Base-by-base conservation (phyloP, 139 green algal genomes). In the Pleodorina starrii region DNA sequence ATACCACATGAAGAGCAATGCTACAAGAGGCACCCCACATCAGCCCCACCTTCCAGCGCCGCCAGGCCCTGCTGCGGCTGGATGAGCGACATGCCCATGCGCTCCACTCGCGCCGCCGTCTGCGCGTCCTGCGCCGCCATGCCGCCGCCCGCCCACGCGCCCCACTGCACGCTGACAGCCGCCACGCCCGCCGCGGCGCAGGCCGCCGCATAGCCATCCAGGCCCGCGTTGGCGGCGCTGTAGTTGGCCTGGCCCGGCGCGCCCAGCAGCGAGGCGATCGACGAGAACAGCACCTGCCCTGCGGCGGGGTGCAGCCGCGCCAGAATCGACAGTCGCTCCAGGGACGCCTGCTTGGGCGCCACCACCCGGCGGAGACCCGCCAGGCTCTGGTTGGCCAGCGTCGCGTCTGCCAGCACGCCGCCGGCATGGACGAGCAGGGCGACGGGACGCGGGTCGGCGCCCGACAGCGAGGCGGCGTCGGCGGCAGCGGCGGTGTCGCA, bases 191-290 rank as follows among this genome's bases (percentile, higher is more conserved):
- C 10, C 23, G 32, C 25, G 54, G 84, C 63, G 5, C 69, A 40
- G 17, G 19, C 6, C 1, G 59, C 40, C 2, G 94, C 92, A 35
- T 68, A 83, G 0, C 71, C 85, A 71, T 97, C 94, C 59, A 98
- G 85, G 7, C 76, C 92, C 7, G 91, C 93, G 63, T 98, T 98
- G 36, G 94, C 94, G 1, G 92, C 92, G 1, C 90, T 88, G 76
- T 98, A 98, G 87, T 97, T 97, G 74, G 91, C 89, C 91, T 97
- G 95, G 2, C 94, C 95, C 23, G 91, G 89, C 69, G 92, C 91
- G 0, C 95, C 95, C 46, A 97, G 90, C 57, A 97, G 90, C 10
- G 90, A 90, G 1, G 95, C 95, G 2, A 97, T 85, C n/a, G 92
- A 96, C 14, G 94, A 97, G 90, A 97, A 97, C 40, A 95, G 60